Conservation (phyloP, 192 early-diverging fungal species). For the Pilobolus umbonatus region DNA sequence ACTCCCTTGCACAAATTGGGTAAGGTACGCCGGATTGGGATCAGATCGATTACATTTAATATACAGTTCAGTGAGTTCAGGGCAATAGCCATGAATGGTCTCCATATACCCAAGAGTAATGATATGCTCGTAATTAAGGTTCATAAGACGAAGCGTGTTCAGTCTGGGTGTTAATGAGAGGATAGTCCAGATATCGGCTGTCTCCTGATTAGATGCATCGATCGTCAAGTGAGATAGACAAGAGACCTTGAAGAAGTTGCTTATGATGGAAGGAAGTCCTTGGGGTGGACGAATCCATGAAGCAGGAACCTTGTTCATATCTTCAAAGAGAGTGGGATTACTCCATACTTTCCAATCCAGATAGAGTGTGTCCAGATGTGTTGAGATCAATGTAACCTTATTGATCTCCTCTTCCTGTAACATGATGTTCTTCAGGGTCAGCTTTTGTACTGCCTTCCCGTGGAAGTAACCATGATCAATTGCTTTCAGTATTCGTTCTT, state of each 20-base stretch:
- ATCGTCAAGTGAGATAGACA: neutral
- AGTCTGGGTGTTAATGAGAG: neutral
- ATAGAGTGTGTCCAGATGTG: neutral
- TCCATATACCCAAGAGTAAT: constrained; percentile 10
- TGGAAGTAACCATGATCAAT: no score
- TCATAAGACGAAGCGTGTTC: neutral
- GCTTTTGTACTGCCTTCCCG: no score
- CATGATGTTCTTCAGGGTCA: neutral
- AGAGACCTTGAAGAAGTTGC: neutral
- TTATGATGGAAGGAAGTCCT: neutral
- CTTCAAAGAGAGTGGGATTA: neutral
- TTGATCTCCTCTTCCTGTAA: neutral
- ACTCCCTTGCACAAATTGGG: neutral
- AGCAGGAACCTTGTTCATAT: neutral
- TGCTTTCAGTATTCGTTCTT: no score
- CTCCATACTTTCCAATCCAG: constrained; percentile 11
- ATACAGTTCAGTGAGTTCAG: neutral
- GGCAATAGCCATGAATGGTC: neutral
- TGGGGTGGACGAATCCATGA: constrained; percentile 5
- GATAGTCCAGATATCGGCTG: constrained; percentile 5
- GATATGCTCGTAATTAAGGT: constrained; percentile 10
- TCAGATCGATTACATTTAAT: constrained; percentile 7
- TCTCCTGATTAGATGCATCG: neutral
- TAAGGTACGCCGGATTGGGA: neutral
- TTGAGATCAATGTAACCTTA: neutral